phyloP scores from a whole-genome alignment of 2,329 filamentous ascomycete species.

The Colletotrichum euphorbiae region DNA sequence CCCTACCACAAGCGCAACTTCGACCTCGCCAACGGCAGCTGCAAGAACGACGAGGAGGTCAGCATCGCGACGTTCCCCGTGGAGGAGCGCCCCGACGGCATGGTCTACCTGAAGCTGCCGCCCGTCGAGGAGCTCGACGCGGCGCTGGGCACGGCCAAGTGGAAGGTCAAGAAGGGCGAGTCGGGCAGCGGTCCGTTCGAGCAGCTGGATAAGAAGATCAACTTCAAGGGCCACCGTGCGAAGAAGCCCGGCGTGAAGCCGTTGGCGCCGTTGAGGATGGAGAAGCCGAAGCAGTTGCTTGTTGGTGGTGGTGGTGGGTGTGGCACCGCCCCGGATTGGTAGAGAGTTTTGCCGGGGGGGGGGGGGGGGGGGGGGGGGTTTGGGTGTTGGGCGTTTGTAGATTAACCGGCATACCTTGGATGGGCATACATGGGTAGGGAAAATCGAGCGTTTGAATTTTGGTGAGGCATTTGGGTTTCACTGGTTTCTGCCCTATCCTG shows the following conservation, averaged over 20 bases:
- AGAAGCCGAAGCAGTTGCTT: constrained; percentile 53
- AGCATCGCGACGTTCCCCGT: constrained; percentile 86
- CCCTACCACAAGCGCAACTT: constrained; percentile 93
- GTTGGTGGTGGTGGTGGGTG: constrained; percentile 53
- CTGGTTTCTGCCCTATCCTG: too few relatives aligned
- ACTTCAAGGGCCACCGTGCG: constrained; percentile 56
- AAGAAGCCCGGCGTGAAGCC: constrained; percentile 56
- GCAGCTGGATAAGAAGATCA: constrained; percentile 60
- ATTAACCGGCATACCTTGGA: neutral
- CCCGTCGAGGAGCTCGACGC: constrained; percentile 84
- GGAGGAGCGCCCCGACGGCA: constrained; percentile 78
- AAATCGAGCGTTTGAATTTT: neutral
- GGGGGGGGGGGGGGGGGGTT: too few relatives aligned
- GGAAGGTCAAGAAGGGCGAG: constrained; percentile 82
- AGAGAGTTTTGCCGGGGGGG: constrained; percentile 10
- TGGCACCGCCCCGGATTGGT: constrained; percentile 62
- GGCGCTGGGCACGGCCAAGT: constrained; percentile 81
- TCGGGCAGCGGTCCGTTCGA: constrained; percentile 53
- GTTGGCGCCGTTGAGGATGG: constrained; percentile 48
- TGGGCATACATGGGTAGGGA: neutral
- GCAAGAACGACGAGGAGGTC: constrained; percentile 78
- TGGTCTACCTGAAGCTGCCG: constrained; percentile 84
- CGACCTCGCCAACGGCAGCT: constrained; percentile 77
- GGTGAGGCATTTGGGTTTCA: neutral
- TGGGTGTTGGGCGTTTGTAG: neutral